phyloP scores from a whole-genome alignment of 208 protist species.

The Acanthamoeba culbertsoni region DNA sequence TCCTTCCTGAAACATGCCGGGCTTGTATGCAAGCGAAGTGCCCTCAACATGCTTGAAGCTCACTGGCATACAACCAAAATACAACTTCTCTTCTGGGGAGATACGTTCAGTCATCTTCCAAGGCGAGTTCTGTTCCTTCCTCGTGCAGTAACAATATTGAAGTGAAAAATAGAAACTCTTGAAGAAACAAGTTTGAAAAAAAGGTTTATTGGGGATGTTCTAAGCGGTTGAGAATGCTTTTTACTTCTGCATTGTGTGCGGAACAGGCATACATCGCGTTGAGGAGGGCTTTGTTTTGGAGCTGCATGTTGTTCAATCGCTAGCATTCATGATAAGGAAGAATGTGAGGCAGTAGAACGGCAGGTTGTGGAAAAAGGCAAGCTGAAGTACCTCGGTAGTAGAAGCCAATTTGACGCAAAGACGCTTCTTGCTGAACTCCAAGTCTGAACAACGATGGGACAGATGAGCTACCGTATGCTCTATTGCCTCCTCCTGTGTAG shows the following conservation, averaged over 20 bases:
- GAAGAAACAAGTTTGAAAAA: too few relatives aligned
- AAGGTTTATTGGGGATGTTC: background rate
- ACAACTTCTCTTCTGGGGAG: conserved; percentile 41
- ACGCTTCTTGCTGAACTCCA: background rate
- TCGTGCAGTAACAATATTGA: background rate
- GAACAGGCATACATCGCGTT: background rate
- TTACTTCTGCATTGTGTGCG: background rate
- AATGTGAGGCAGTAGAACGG: background rate
- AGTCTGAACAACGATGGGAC: background rate
- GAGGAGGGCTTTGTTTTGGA: background rate
- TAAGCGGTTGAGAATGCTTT: background rate
- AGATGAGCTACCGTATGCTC: background rate
- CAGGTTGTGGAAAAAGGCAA: background rate
- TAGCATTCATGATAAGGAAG: background rate
- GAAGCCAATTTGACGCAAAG: background rate
- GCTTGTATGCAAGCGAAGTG: background rate
- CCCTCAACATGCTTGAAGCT: background rate
- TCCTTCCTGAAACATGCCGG: background rate
- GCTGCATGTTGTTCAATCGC: background rate
- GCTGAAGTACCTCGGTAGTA: background rate
- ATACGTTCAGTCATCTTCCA: background rate
- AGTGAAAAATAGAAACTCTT: too few relatives aligned
- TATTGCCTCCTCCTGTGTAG: background rate
- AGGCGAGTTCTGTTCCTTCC: background rate
- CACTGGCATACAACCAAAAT: conserved; percentile 20